Evolutionary conservation across 2,329 filamentous ascomycete genomes (phyloP), one percentile per base, ranked within the genome.

Genomic region (Fusarium veterinarium): DNA sequence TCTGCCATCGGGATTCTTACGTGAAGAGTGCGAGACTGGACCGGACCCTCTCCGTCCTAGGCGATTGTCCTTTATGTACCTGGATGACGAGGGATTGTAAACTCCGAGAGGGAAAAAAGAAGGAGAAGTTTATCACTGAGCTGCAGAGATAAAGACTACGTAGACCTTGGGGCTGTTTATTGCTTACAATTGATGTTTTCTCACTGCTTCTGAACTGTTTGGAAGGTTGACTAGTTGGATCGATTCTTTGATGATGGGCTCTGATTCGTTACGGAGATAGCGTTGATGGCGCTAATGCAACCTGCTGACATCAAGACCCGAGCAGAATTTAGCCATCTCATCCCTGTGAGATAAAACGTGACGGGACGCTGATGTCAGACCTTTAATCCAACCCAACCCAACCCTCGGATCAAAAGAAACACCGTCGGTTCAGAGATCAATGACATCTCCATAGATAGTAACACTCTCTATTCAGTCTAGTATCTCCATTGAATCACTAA

Each of bases 211-310:
- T 33, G 46, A 23, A 49, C 2, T 3, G 1, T 8, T 30, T 30
- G 1, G 19, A 46, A 11, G 19, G 4, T 3, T 19, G 38, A 13
- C 8, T 30, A 11, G 58, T 10, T 40, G 19, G 17, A 48, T 51
- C 42, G 42, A 64, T 8, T 23, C 31, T 37, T 23, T 20, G 6
- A 8, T 16, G 30, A 16, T 35, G 31, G 12, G 16, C 49, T 53
- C 56, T 64, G 61, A 62, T 45, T 64, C 31, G 61, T 49, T 35
- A 8, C n/a, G 19, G 40, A 25, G 30, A 30, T 40, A 28, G 25
- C 30, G 8, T 16, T 19, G 2, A 13, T 12, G 37, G 51, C 72
- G 66, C 73, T 77, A 77, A 77, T 77, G 75, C 75, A 72, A 69
- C 57, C 51, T 70, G 75, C 65, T 72, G 67, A 75, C 71, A 58